phyloP scores from a whole-genome alignment of 2,329 filamentous ascomycete species.

The Lachnellula suecica region DNA sequence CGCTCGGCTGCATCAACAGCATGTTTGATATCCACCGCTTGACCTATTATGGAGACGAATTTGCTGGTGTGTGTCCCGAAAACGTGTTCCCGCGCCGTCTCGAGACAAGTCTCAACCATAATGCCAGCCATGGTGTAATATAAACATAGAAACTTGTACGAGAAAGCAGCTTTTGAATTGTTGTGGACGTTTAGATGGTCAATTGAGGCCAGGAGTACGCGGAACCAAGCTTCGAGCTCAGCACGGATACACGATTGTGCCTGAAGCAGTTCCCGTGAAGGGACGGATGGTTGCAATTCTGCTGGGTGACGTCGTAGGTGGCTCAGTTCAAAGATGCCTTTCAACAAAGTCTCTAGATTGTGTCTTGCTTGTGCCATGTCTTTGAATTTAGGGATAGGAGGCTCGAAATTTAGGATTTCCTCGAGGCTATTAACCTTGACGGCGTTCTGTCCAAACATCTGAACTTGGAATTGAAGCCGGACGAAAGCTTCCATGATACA shows the following conservation, averaged over 20 bases:
- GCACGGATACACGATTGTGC: conserved; percentile 6
- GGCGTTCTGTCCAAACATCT: conserved; percentile 28
- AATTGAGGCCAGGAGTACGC: conserved; percentile 1
- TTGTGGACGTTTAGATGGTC: not conserved
- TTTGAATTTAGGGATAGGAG: conserved; percentile 20
- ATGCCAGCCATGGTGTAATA: conserved; percentile 45
- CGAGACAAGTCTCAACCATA: conserved; percentile 39
- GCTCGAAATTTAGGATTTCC: conserved; percentile 4
- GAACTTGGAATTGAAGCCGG: conserved; percentile 30
- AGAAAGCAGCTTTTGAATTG: not conserved
- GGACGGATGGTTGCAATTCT: not conserved
- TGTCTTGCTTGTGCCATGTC: conserved; percentile 25
- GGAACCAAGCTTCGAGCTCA: conserved; percentile 10
- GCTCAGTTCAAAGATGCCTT: conserved; percentile 18
- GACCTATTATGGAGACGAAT: conserved; percentile 35
- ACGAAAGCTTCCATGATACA: conserved; percentile 44
- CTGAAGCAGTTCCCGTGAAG: conserved; percentile 1
- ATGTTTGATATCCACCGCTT: conserved; percentile 10
- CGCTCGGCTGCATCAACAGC: conserved; percentile 12
- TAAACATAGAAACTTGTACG: conserved; percentile 34
- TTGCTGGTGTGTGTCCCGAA: conserved; percentile 37
- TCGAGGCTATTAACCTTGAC: conserved; percentile 13
- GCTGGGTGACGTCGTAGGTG: conserved; percentile 11
- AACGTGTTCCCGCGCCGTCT: conserved; percentile 31
- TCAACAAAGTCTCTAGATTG: conserved; percentile 14